Evolutionary conservation across 495 filamentous ascomycete species (phyloP).

Genomic region (Penicillium fimorum): DNA sequence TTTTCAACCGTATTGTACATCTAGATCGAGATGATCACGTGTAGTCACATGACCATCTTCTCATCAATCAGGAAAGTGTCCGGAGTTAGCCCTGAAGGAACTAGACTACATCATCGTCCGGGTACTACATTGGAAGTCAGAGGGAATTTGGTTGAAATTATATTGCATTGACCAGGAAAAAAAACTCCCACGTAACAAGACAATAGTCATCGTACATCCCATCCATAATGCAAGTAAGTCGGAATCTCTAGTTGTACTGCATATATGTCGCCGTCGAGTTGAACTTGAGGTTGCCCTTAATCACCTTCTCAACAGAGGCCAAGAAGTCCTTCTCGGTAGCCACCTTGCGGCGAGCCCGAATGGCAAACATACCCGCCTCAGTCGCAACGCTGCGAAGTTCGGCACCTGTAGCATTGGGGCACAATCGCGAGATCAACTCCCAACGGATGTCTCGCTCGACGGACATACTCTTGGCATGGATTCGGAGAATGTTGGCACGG

Average conservation of each 20-base stretch:
- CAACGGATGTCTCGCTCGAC: constrained; percentile 98
- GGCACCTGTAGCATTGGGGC: constrained; percentile 94
- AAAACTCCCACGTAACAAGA: constrained; percentile 22
- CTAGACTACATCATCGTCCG: background rate
- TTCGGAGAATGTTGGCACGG: constrained; percentile 93
- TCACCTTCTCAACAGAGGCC: constrained; percentile 97
- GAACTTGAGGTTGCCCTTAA: constrained; percentile 99
- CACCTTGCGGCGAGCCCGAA: constrained; percentile 93
- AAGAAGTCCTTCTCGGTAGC: constrained; percentile 99
- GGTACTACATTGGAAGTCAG: background rate
- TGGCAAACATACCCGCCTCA: constrained; percentile 99
- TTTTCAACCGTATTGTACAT: background rate
- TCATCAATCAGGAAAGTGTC: background rate
- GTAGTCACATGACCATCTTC: background rate
- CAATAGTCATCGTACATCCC: constrained; percentile 25
- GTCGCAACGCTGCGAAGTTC: constrained; percentile 94
- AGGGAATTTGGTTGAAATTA: constrained; percentile 21
- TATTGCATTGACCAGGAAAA: constrained; percentile 19
- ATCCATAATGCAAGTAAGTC: constrained; percentile 25
- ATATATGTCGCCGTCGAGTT: constrained; percentile 98
- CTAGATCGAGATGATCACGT: background rate
- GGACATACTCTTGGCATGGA: constrained; percentile 99
- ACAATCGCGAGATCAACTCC: constrained; percentile 95
- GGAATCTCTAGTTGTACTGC: constrained; percentile 84
- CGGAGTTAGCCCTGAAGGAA: background rate